phyloP scores from a whole-genome alignment of 2,329 filamentous ascomycete genomes.

The Talaromyces rugulosus region DNA sequence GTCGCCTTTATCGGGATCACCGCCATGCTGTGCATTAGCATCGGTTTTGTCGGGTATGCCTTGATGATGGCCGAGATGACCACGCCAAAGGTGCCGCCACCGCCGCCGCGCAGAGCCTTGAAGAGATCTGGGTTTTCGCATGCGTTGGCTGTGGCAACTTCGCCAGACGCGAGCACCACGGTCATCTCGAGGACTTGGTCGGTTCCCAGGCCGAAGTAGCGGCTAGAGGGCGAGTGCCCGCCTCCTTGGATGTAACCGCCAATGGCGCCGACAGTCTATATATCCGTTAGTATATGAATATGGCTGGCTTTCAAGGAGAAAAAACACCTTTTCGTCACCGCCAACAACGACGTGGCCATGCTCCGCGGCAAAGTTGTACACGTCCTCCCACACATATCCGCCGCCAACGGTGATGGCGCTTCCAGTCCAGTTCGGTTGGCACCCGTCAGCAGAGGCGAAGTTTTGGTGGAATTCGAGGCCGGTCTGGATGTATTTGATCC shows the following conservation, averaged over 20 bases:
- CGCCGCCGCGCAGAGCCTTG: slow-evolving; percentile 50
- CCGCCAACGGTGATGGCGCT: background rate
- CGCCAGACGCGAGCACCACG: slow-evolving; percentile 53
- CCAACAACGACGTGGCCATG: slow-evolving; percentile 51
- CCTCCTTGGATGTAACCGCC: slow-evolving; percentile 61
- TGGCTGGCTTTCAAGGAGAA: background rate
- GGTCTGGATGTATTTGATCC: slow-evolving; percentile 2
- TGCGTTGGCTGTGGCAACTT: slow-evolving; percentile 40
- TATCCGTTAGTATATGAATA: slow-evolving; percentile 14
- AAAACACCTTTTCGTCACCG: slow-evolving; percentile 33
- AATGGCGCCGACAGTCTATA: slow-evolving; percentile 53
- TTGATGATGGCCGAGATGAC: slow-evolving; percentile 45
- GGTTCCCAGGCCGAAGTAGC: slow-evolving; percentile 52
- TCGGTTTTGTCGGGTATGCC: slow-evolving; percentile 54
- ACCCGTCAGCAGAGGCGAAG: background rate
- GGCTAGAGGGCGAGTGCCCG: slow-evolving; percentile 53
- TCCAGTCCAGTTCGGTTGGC: slow-evolving; percentile 1
- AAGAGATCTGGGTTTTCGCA: slow-evolving; percentile 37
- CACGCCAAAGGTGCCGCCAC: slow-evolving; percentile 47
- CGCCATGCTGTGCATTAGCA: slow-evolving; percentile 44
- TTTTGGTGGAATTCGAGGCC: background rate
- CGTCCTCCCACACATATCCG: background rate
- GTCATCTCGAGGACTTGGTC: slow-evolving; percentile 56
- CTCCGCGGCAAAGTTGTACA: slow-evolving; percentile 30
- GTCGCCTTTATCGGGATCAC: slow-evolving; percentile 47